Base-by-base conservation (phyloP, 116 monocot species). In the Iris pallida region DNA sequence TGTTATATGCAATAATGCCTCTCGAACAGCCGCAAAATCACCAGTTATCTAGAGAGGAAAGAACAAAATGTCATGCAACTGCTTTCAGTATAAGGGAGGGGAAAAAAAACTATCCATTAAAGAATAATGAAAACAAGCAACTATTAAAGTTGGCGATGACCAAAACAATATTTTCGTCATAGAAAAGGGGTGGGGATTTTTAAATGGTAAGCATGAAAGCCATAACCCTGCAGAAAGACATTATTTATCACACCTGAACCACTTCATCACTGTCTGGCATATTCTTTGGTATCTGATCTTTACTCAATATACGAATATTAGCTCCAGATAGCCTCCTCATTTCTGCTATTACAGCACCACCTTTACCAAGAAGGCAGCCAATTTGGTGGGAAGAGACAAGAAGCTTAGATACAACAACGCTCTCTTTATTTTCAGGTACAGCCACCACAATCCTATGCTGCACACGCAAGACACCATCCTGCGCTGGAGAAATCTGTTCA, bases 291-390 rank as follows among this genome's bases (percentile, higher is more conserved):
- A 78, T 66, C 73, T 91, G 82, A 45, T 90, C 97, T 67, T 83
- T 90, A 6, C 70, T 67, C 65, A 90, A 20, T 42, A 92, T 71
- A 20, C 92, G 90, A 59, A 97, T 97, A 40, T 87, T 81, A 42
- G 97, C 97, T 19, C 87, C 83, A 61, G 90, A 79, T 40, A 77
- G 55, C 64, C 87, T 87, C 73, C 97, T 97, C 92, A 97, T 97
- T 77, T 97, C 92, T 70, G 92, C 55, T 66, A 97, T 87, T 64
- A 92, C 68, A 6, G 84, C 61, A 65, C 97, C 97, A 60, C 92
- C 97, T 78, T 89, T 97, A 20, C 97, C 97, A 51, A 97, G 82
- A 71, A 97, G 69, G 66, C 97, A 97, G 14, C 97, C 97, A 56
- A 74, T 87, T 73, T 97, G 97, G 74, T 73, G 76, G 47, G 87